Evolutionary conservation across 371 early-diverging fungal genomes (phyloP).

Genomic region (Haplosporangium sp.): DNA sequence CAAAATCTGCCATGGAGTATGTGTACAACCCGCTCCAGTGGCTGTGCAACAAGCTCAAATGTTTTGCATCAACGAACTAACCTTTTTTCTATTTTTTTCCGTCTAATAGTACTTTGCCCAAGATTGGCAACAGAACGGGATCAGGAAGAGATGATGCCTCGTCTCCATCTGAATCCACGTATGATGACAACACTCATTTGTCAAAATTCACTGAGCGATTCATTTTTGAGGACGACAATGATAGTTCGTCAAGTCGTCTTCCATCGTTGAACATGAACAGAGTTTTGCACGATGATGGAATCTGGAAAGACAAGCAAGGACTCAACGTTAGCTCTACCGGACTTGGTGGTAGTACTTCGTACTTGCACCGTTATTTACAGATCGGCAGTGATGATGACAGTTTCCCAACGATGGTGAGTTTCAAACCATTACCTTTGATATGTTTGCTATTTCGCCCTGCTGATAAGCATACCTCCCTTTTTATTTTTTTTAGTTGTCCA

Average conservation of each 20-base stretch:
- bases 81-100: neutral
- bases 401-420: conserved; percentile 53
- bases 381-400: conserved; percentile 56
- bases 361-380: conserved; percentile 55
- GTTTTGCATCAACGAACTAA: neutral
- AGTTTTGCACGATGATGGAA: conserved; percentile 48
- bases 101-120: conserved; percentile 4
- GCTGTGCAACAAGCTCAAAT: no score
- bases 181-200: conserved; percentile 35
- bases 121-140: conserved; percentile 32
- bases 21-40: neutral
- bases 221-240: conserved; percentile 43
- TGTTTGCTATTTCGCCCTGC: conserved; percentile 20
- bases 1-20: conserved; percentile 42
- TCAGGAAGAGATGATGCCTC: conserved; percentile 19
- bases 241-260: conserved; percentile 11
- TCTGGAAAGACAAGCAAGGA: conserved; percentile 48
- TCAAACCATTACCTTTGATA: conserved; percentile 56
- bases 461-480: no score
- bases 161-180: conserved; percentile 40
- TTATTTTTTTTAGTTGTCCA: conserved; percentile 17
- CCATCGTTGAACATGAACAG: conserved; percentile 34
- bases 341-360: conserved; percentile 43
- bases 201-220: conserved; percentile 46
- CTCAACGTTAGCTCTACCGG: conserved; percentile 31